These are phyloP conservation scores for Exophiala sp. DNA, from an alignment of 2,329 filamentous ascomycete genomes.

Conservation along the genomic window DNA sequence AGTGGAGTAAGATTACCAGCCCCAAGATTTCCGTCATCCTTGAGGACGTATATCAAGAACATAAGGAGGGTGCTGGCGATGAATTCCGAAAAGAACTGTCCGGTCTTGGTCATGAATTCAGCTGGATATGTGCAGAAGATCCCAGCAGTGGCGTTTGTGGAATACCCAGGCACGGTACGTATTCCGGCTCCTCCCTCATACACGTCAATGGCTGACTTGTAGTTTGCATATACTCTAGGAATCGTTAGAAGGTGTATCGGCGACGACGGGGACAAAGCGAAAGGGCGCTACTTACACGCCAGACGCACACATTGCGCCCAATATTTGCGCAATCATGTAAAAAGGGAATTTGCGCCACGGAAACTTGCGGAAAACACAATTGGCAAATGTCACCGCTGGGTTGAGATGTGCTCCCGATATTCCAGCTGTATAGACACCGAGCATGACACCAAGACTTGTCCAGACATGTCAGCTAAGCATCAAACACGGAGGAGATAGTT, in stretches of 20 bases:
- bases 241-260: too few relatives aligned
- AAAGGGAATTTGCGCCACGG: slow-evolving; percentile 67
- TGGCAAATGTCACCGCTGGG: slow-evolving; percentile 66
- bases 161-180: slow-evolving; percentile 57
- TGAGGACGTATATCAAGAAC: slow-evolving; percentile 69
- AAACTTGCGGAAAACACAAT: slow-evolving; percentile 56
- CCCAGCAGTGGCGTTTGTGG: slow-evolving; percentile 60
- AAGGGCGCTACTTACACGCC: slow-evolving; percentile 36
- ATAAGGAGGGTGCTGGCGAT: slow-evolving; percentile 65
- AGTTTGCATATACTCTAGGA: slow-evolving; percentile 57
- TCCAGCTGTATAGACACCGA: slow-evolving; percentile 62
- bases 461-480: too few relatives aligned
- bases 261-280: too few relatives aligned
- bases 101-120: slow-evolving; percentile 59
- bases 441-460: slow-evolving; percentile 66
- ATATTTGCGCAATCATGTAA: slow-evolving; percentile 62
- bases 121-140: slow-evolving; percentile 71
- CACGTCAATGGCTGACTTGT: slow-evolving; percentile 60
- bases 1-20: slow-evolving; percentile 59
- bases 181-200: slow-evolving; percentile 24
- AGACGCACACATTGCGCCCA: slow-evolving; percentile 64
- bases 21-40: slow-evolving; percentile 47
- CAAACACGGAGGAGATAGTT: too few relatives aligned
- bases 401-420: slow-evolving; percentile 60
- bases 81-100: slow-evolving; percentile 70